Conservation (phyloP, 768 basidiomycete species). For the Leccinum arenicola region DNA sequence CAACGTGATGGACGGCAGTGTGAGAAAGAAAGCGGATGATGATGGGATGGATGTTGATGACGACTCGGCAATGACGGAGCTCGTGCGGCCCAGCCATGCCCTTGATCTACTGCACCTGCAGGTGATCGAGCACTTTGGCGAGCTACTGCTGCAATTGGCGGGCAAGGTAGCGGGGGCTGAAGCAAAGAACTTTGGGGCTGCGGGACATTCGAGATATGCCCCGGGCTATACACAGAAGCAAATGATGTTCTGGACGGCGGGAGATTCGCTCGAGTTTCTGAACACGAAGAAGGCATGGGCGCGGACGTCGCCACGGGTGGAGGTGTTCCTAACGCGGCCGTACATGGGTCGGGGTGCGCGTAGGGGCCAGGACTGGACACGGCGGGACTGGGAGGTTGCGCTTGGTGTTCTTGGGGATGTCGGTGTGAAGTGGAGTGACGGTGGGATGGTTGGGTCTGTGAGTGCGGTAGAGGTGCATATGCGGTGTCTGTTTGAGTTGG, state of each 20-base stretch:
- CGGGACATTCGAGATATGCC: conserved; percentile 52
- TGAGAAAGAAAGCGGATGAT: conserved; percentile 31
- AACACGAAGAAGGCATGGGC: conserved; percentile 35
- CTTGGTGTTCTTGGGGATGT: conserved; percentile 46
- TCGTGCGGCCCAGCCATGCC: conserved; percentile 49
- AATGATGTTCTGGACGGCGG: conserved; percentile 49
- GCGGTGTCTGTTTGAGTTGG: conserved; percentile 43
- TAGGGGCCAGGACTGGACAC: conserved; percentile 73
- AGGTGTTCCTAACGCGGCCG: conserved; percentile 50
- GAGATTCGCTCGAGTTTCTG: conserved; percentile 60
- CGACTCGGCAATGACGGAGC: conserved; percentile 34
- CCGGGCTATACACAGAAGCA: conserved; percentile 45
- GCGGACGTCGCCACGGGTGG: conserved; percentile 44
- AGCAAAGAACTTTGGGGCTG: conserved; percentile 32
- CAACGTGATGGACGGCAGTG: conserved; percentile 21
- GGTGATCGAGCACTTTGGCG: conserved; percentile 66
- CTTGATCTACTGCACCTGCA: conserved; percentile 66
- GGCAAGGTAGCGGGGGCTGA: conserved; percentile 36
- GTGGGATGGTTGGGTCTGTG: conserved; percentile 53
- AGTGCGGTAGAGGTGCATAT: conserved; percentile 47
- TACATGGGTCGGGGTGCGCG: conserved; percentile 50
- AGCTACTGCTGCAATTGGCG: conserved; percentile 57
- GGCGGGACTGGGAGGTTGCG: conserved; percentile 61
- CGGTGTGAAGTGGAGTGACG: conserved; percentile 53
- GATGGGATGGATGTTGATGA: conserved; percentile 66